Evolutionary conservation across 164 flowering plant species (phyloP).

Genomic region (Vitis cinerea): DNA sequence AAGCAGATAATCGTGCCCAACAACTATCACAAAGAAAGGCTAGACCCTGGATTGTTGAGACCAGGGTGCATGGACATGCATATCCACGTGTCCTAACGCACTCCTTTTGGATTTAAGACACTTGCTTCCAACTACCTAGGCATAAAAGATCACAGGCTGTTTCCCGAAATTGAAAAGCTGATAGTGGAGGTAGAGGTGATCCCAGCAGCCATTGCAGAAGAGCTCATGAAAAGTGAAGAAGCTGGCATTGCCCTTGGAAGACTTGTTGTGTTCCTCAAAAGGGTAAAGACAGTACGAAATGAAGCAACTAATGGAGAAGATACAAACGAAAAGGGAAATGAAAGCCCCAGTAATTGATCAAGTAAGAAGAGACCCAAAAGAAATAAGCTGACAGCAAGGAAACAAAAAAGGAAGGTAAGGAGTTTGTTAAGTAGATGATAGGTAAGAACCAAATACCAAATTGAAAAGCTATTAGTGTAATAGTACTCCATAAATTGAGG

Average conservation of each 20-base stretch:
- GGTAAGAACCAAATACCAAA: too few species aligned
- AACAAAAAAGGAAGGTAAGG: too few species aligned
- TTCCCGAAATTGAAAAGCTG: constrained; percentile 8
- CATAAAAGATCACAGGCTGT: not conserved
- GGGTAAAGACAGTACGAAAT: not conserved
- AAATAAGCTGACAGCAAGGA: too few species aligned
- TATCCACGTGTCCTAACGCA: constrained; percentile 25
- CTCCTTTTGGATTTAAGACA: constrained; percentile 15
- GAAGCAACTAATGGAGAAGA: not conserved
- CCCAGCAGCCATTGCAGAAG: constrained; percentile 30
- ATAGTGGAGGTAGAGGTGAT: constrained; percentile 17
- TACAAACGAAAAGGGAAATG: not conserved
- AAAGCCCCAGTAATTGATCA: too few species aligned
- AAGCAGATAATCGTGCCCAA: constrained; percentile 24
- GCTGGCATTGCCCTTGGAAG: constrained; percentile 10
- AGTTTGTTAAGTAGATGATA: too few species aligned
- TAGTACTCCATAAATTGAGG: too few species aligned
- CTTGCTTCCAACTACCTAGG: constrained; percentile 24
- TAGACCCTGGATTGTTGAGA: constrained; percentile 28
- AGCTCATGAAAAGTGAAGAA: constrained; percentile 23
- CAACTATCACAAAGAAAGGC: constrained; percentile 24
- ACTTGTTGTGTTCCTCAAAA: constrained; percentile 1
- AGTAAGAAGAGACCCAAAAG: too few species aligned
- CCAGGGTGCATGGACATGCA: constrained; percentile 32
- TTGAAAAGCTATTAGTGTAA: too few species aligned